Base-by-base conservation (phyloP, 805 yeast genomes). In the Tetrapisispora phaffii region DNA sequence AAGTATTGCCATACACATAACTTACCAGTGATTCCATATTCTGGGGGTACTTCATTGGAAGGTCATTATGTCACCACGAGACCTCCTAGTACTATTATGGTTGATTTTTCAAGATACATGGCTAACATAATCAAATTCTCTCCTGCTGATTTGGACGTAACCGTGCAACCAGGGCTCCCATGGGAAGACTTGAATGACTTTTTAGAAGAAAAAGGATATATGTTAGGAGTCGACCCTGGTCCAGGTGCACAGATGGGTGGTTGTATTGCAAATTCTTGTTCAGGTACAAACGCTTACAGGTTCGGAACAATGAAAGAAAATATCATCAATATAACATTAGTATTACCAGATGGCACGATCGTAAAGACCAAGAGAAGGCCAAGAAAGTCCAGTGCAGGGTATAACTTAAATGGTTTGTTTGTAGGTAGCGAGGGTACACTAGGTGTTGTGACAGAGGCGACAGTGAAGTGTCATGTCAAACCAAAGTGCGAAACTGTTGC, bases 221-320 rank as follows among this genome's bases (percentile, higher is more conserved):
- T 85, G 57, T 80, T 85, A 58, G 93, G 93, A 0, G 83, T 84
- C 15, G 90, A 83, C 59, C 79, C 79, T 0, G 89, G 89, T 39
- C 88, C 90, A 20, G 87, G 87, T 44, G 93, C 90, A 1, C 72
- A 79, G 49, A 79, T 85, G 46, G 85, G 86, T 34, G 94, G 94
- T 4, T 81, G 82, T 77, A 76, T 80, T 38, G 82, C 81, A 8
- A 82, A 85, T 21, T 79, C 82, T 28, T 83, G 90, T 47, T 82
- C 89, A 0, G 94, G 94, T 7, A 81, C 90, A 2, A 80, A 83
- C 53, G 89, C 90, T 22, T 77, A 80, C 22, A 63, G 85, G 41
- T 84, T 82, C 53, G 94, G 94, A 19, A 85, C 90, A 16, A 82
- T 84, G 79, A 77, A 80, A 57, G 88, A 84, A 59, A 79, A 82